Evolutionary conservation across 1,284 basidiomycete species (phyloP).

Genomic region (Rhodotorula glutinis): DNA sequence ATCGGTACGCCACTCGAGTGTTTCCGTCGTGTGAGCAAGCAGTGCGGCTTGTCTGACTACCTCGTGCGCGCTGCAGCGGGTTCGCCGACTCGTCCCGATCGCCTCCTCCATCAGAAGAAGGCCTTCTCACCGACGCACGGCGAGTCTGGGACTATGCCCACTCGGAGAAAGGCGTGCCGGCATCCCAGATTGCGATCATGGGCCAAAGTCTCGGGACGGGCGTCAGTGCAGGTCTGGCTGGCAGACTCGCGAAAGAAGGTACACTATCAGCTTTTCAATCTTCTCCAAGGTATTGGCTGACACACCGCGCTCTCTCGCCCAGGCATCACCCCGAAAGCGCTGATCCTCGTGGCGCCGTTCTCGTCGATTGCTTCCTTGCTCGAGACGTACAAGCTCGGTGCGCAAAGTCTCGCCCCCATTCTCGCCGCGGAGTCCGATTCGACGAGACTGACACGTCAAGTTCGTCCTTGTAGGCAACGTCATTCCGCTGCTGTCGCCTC

Average conservation of each 20-base stretch:
- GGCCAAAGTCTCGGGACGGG: slow-evolving; percentile 83
- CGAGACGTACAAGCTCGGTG: slow-evolving; percentile 59
- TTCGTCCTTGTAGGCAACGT: slow-evolving; percentile 48
- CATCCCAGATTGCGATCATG: slow-evolving; percentile 64
- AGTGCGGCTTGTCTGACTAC: too few relatives aligned
- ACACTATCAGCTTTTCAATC: slow-evolving; percentile 1
- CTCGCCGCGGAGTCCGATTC: not conserved
- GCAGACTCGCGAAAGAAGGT: slow-evolving; percentile 59
- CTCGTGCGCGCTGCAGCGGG: slow-evolving; percentile 51
- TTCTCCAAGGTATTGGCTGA: not conserved
- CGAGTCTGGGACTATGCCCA: slow-evolving; percentile 77
- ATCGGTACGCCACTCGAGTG: not conserved
- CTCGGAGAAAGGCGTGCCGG: slow-evolving; percentile 48
- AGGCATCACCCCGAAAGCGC: slow-evolving; percentile 55
- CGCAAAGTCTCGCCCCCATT: not conserved
- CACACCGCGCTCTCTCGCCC: not conserved
- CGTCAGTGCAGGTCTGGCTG: slow-evolving; percentile 63
- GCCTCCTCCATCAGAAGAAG: slow-evolving; percentile 63
- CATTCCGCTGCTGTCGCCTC: slow-evolving; percentile 66
- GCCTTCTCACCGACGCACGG: slow-evolving; percentile 70
- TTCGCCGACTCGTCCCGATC: slow-evolving; percentile 79
- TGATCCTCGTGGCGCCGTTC: slow-evolving; percentile 75
- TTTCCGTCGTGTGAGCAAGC: too few relatives aligned
- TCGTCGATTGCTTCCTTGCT: slow-evolving; percentile 63
- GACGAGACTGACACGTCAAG: not conserved